Conservation (phyloP, 768 basidiomycete genomes). For the Suillus decipiens region DNA sequence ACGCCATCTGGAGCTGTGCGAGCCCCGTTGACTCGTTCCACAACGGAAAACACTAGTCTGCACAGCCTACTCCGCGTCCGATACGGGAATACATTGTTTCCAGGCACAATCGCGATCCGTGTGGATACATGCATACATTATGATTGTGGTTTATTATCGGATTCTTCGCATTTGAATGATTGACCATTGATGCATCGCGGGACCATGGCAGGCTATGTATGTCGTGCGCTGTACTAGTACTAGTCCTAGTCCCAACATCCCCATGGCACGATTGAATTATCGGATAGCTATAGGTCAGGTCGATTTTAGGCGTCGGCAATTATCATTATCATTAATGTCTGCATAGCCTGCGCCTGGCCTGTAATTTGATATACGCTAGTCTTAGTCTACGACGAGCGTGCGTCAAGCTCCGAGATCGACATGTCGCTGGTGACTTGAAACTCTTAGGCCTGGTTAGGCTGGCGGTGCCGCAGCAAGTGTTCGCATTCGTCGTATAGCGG, state of each 20-base stretch:
- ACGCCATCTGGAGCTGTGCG: not conserved
- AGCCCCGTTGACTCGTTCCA: not conserved
- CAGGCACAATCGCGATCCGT: conserved; percentile 3
- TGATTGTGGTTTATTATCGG: too few species aligned
- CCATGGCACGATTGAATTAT: not conserved
- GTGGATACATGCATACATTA: too few species aligned
- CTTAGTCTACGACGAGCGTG: not conserved
- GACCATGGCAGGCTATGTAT: not conserved
- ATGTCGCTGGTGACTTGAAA: not conserved
- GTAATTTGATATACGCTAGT: not conserved
- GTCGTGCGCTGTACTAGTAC: not conserved
- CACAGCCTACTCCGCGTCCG: not conserved
- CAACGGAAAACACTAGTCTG: not conserved
- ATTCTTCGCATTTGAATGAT: not conserved
- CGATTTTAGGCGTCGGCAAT: not conserved
- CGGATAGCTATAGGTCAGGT: not conserved
- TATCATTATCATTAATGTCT: not conserved
- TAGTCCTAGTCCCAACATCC: not conserved
- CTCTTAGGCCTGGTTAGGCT: conserved; percentile 2
- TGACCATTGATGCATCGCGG: not conserved
- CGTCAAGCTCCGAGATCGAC: not conserved
- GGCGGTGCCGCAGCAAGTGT: not conserved
- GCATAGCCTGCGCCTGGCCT: not conserved
- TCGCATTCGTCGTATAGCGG: too few species aligned
- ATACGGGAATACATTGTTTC: not conserved